Percentiles rank a stretch among this genome's conserved stretches.
Evolutionary conservation across 2,329 filamentous ascomycete genomes (phyloP).

Genomic region (Colletotrichum karsti): DNA sequence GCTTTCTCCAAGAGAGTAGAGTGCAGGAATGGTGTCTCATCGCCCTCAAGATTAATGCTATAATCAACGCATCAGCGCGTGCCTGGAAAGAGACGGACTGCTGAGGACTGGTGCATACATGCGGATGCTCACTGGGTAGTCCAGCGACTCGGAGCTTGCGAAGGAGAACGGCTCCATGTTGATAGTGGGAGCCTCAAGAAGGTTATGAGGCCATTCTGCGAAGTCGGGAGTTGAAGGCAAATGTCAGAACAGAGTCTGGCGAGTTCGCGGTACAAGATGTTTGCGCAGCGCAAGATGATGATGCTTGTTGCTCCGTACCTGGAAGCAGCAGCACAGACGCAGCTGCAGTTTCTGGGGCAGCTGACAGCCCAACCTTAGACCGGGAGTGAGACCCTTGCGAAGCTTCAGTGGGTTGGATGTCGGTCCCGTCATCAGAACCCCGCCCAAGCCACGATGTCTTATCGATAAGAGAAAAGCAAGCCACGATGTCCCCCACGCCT

Average conservation of each 20-base stretch:
- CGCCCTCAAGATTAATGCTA: conserved; percentile 58
- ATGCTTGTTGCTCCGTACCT: background rate
- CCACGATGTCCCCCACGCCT: conserved; percentile 7
- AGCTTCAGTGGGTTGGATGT: conserved; percentile 6
- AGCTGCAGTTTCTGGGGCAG: conserved; percentile 3
- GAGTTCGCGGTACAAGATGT: background rate
- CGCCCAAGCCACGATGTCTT: conserved; percentile 1
- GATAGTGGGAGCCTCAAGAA: conserved; percentile 22
- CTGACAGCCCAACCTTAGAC: background rate
- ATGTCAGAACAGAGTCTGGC: too few species aligned
- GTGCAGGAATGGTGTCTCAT: conserved; percentile 48
- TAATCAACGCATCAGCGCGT: conserved; percentile 7
- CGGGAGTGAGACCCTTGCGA: background rate
- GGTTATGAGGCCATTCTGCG: conserved; percentile 15
- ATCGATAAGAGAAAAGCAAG: conserved; percentile 10
- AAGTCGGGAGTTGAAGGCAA: too few species aligned
- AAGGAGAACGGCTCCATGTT: conserved; percentile 96
- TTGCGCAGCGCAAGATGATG: background rate
- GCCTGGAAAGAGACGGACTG: background rate
- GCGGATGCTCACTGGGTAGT: conserved; percentile 75
- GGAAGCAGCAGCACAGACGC: background rate
- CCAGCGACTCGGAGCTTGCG: conserved; percentile 85
- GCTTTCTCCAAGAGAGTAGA: conserved; percentile 82
- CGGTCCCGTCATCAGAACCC: background rate
- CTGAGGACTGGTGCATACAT: conserved; percentile 54